Evolutionary conservation across 306 rosid species (phyloP).

Genomic region (Rosa rugosa): DNA sequence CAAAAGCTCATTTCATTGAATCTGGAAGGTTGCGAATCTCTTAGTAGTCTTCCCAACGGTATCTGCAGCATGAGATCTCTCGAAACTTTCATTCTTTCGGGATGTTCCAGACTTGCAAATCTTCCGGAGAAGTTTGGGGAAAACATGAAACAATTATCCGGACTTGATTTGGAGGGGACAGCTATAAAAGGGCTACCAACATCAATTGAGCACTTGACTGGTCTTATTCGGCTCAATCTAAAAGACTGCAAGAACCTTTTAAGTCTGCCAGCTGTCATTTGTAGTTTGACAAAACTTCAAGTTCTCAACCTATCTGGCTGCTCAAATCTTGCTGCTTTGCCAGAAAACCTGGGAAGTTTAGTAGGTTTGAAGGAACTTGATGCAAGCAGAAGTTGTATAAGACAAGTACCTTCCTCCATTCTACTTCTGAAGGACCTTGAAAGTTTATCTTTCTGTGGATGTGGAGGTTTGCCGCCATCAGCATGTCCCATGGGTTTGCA

Average conservation of each 20-base stretch:
- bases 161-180: slow-evolving; percentile 23
- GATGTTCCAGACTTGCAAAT: not conserved
- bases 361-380: slow-evolving; percentile 21
- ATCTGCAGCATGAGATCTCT: not conserved
- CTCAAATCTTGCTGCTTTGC: slow-evolving; percentile 3
- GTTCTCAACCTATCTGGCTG: slow-evolving; percentile 16
- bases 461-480: slow-evolving; percentile 1
- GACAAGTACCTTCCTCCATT: slow-evolving; percentile 13
- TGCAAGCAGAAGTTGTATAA: slow-evolving; percentile 9
- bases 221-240: slow-evolving; percentile 15
- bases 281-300: slow-evolving; percentile 13
- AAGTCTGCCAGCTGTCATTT: slow-evolving; percentile 10
- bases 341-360: slow-evolving; percentile 23
- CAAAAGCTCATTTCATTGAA: too few relatives aligned
- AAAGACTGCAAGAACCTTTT: slow-evolving; percentile 7
- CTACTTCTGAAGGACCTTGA: slow-evolving; percentile 13
- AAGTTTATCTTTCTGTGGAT: not conserved
- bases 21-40: not conserved
- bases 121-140: not conserved
- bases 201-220: slow-evolving; percentile 14
- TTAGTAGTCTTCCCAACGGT: not conserved
- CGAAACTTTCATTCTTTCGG: not conserved
- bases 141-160: slow-evolving; percentile 4
- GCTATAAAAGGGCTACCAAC: slow-evolving; percentile 1
- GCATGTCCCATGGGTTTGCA: not conserved